Percentiles rank a stretch among this genome's conserved stretches.
phyloP scores from a whole-genome alignment of 2,329 filamentous ascomycete genomes.

The Alternaria ventricosa region DNA sequence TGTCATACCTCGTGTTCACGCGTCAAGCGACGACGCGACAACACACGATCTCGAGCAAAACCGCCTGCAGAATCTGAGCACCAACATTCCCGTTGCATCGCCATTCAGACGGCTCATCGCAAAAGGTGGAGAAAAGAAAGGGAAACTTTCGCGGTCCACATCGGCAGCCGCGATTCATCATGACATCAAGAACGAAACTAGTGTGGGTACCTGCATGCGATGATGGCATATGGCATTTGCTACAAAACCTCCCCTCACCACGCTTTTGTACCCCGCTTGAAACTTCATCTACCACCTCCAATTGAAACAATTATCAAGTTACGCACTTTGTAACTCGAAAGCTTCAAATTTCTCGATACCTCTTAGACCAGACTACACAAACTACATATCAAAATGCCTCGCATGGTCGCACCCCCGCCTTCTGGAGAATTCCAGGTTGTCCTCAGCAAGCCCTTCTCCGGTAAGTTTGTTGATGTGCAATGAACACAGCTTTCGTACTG shows the following conservation, averaged over 20 bases:
- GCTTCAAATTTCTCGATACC: background rate
- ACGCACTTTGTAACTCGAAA: background rate
- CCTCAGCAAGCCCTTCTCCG: conserved; percentile 32
- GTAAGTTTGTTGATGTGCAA: conserved; percentile 19
- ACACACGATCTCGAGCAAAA: background rate
- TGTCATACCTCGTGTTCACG: conserved; percentile 11
- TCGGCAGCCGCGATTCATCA: conserved; percentile 13
- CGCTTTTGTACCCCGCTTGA: background rate
- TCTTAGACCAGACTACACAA: background rate
- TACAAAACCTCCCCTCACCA: background rate
- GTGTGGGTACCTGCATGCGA: conserved; percentile 7
- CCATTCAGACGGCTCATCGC: background rate
- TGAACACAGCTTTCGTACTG: conserved; percentile 11
- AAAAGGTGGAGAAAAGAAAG: background rate
- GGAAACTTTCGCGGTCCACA: background rate
- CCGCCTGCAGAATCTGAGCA: background rate
- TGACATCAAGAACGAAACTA: conserved; percentile 13
- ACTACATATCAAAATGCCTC: conserved; percentile 26
- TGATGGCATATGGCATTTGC: conserved; percentile 4
- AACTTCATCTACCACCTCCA: background rate
- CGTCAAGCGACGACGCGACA: conserved; percentile 4
- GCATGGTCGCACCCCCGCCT: conserved; percentile 72
- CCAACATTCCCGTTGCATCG: background rate
- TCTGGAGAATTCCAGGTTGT: conserved; percentile 79
- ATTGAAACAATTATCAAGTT: background rate